Conservation (phyloP, 2,329 filamentous ascomycete genomes). For the Penicillium sp. region DNA sequence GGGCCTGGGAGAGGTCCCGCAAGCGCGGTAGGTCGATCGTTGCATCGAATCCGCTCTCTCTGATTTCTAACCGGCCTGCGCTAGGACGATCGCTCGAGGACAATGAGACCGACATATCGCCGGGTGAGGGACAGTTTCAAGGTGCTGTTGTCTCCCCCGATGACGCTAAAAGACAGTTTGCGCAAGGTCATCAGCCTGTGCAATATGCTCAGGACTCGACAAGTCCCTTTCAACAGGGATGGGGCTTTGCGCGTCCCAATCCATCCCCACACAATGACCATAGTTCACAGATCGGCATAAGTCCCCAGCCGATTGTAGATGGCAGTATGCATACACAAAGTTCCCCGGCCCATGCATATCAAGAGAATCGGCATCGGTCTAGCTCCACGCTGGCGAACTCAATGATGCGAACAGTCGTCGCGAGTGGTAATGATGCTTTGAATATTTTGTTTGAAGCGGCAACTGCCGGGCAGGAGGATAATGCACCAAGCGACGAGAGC, state of each 20-base stretch:
- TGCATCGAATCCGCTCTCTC: not conserved
- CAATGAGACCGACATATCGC: conserved; percentile 16
- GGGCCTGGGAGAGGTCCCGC: conserved; percentile 48
- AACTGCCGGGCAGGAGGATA: conserved; percentile 46
- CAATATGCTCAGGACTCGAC: conserved; percentile 18
- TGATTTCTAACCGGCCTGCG: conserved; percentile 21
- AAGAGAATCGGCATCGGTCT: conserved; percentile 35
- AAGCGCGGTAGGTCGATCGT: conserved; percentile 38
- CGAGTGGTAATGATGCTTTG: conserved; percentile 60
- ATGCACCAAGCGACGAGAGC: conserved; percentile 39
- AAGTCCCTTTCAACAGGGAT: conserved; percentile 27
- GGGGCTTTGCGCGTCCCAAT: conserved; percentile 23
- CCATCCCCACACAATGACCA: conserved; percentile 23
- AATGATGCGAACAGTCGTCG: conserved; percentile 56
- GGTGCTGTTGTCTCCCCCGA: conserved; percentile 16
- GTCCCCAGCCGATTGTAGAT: conserved; percentile 18
- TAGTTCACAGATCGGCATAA: conserved; percentile 24
- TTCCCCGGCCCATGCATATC: conserved; percentile 22
- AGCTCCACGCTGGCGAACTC: conserved; percentile 42
- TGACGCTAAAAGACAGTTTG: conserved; percentile 9
- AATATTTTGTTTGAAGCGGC: conserved; percentile 61
- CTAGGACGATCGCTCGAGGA: conserved; percentile 27
- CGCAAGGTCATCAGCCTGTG: conserved; percentile 15
- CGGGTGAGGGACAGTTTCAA: conserved; percentile 12
- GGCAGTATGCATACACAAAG: conserved; percentile 14